Percentiles rank a stretch among this genome's conserved stretches.
Evolutionary conservation across 106 monocot genomes (phyloP).

Genomic region (Posidonia australis): DNA sequence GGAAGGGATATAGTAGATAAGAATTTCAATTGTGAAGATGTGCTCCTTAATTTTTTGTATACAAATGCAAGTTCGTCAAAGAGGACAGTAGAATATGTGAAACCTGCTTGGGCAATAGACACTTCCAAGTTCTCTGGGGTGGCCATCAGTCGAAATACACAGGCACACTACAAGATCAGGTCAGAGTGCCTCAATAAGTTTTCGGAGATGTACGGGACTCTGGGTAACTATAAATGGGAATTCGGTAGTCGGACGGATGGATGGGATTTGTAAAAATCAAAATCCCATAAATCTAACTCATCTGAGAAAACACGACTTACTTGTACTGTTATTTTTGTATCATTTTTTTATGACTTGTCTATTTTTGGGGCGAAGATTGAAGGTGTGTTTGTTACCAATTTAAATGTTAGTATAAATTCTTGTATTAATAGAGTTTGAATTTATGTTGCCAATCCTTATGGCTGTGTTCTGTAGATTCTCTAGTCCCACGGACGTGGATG

Average conservation of each 20-base stretch:
- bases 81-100: slow-evolving; percentile 69
- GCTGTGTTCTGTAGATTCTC: no score
- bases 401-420: no score
- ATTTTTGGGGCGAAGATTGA: no score
- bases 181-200: slow-evolving; percentile 58
- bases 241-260: slow-evolving; percentile 66
- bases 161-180: slow-evolving; percentile 53
- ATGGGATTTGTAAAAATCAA: slow-evolving; percentile 55
- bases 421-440: no score
- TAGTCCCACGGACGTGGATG: no score
- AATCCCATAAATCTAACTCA: background rate
- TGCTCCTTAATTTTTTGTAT: slow-evolving; percentile 68
- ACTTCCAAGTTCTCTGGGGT: slow-evolving; percentile 66
- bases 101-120: slow-evolving; percentile 68
- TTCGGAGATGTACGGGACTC: slow-evolving; percentile 47
- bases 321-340: background rate
- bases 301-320: background rate
- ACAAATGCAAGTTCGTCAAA: slow-evolving; percentile 36
- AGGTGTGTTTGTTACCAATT: no score
- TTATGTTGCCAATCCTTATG: no score
- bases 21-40: slow-evolving; percentile 70
- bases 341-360: no score
- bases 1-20: slow-evolving; percentile 57
- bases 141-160: slow-evolving; percentile 50
- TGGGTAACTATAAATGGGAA: slow-evolving; percentile 31